Evolutionary conservation across 1,139 yeast genomes (phyloP).

Genomic region (Chernovozyma sophiae-reginae): DNA sequence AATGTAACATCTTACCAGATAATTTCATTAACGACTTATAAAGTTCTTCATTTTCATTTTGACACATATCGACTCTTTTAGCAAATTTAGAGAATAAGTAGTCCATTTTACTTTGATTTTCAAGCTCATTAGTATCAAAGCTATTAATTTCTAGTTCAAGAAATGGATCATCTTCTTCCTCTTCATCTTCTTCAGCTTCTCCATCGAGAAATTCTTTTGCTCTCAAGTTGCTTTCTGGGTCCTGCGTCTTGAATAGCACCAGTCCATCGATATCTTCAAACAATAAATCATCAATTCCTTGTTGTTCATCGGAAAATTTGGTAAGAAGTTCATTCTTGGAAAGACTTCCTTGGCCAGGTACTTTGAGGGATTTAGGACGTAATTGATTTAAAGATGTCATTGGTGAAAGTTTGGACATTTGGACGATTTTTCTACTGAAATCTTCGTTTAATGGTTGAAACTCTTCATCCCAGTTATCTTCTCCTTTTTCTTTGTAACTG

Average conservation of each 20-base stretch:
- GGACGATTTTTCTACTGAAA: constrained; percentile 20
- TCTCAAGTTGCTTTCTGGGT: not conserved
- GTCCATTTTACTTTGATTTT: constrained; percentile 42
- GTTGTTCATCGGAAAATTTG: constrained; percentile 24
- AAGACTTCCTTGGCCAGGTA: not conserved
- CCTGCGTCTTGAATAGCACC: not conserved
- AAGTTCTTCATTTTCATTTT: constrained; percentile 29
- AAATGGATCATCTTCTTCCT: constrained; percentile 35
- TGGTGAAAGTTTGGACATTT: not conserved
- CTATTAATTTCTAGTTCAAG: constrained; percentile 36
- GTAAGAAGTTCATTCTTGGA: constrained; percentile 27
- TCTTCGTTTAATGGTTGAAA: constrained; percentile 19
- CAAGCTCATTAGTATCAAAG: constrained; percentile 42
- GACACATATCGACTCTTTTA: constrained; percentile 28
- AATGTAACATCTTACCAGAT: constrained; percentile 39
- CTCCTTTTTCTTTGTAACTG: constrained; percentile 24
- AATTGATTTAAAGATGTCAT: not conserved
- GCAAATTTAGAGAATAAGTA: constrained; percentile 32
- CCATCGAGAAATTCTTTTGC: not conserved
- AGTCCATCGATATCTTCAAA: not conserved
- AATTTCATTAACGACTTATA: constrained; percentile 29
- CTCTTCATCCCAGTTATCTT: constrained; percentile 37
- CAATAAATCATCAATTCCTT: constrained; percentile 8
- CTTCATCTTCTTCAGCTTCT: constrained; percentile 15
- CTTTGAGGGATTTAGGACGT: not conserved